These are phyloP conservation scores for Nemania diffusa DNA, from an alignment of 2,329 filamentous ascomycete species.

Conservation along the genomic window DNA sequence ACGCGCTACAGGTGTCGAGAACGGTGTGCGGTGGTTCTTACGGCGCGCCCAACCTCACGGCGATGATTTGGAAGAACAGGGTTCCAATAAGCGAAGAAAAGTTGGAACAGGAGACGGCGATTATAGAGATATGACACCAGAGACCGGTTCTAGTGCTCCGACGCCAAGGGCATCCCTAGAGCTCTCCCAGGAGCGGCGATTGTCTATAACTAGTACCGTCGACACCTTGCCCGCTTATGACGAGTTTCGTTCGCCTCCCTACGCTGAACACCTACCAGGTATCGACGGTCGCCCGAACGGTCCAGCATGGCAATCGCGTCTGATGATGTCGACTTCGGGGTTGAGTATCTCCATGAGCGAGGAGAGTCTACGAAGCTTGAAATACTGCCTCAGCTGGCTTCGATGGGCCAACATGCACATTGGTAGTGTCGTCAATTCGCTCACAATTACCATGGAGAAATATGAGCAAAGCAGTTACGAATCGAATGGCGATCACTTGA, in stretches of 20 bases:
- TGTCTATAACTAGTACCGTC: slow-evolving; percentile 72
- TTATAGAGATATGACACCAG: slow-evolving; percentile 49
- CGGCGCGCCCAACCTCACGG: slow-evolving; percentile 62
- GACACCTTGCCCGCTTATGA: slow-evolving; percentile 88
- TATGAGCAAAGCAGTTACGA: slow-evolving; percentile 69
- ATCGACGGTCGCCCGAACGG: slow-evolving; percentile 46
- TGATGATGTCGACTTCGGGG: slow-evolving; percentile 91
- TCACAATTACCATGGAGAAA: slow-evolving; percentile 81
- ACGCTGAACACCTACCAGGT: slow-evolving; percentile 67
- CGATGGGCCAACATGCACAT: slow-evolving; percentile 85
- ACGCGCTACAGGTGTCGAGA: slow-evolving; percentile 87
- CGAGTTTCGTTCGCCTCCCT: slow-evolving; percentile 78
- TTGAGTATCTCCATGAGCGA: slow-evolving; percentile 92
- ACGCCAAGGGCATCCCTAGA: slow-evolving; percentile 51
- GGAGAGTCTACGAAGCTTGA: slow-evolving; percentile 83
- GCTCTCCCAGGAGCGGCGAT: slow-evolving; percentile 58
- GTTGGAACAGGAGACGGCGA: slow-evolving; percentile 52
- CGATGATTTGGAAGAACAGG: slow-evolving; percentile 59
- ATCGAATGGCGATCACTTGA: slow-evolving; percentile 39
- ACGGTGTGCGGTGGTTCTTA: slow-evolving; percentile 85
- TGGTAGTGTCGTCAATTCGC: slow-evolving; percentile 75
- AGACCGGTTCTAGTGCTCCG: slow-evolving; percentile 43
- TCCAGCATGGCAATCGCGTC: slow-evolving; percentile 77
- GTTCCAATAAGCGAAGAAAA: slow-evolving; percentile 69
- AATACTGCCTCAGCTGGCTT: slow-evolving; percentile 84